Evolutionary conservation across 2,329 filamentous ascomycete genomes (phyloP).

Genomic region (Ophiostoma himal-ulmi): DNA sequence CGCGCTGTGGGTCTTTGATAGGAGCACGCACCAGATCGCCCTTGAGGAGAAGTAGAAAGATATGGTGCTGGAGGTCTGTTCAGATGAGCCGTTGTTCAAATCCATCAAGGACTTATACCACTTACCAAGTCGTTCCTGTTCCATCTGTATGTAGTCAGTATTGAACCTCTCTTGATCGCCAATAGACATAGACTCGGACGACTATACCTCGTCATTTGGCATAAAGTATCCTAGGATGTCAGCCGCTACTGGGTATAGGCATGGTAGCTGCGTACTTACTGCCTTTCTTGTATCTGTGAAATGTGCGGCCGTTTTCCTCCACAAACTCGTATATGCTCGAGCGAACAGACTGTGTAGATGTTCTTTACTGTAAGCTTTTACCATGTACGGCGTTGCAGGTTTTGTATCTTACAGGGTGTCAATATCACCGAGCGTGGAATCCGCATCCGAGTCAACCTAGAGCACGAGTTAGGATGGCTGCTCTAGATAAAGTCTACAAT

Average conservation of each 20-base stretch:
- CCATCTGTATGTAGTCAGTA: slow-evolving; percentile 19
- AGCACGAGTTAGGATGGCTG: not conserved
- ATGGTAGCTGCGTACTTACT: slow-evolving; percentile 18
- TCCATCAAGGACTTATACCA: not conserved
- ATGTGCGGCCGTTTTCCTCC: slow-evolving; percentile 27
- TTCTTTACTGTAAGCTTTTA: not conserved
- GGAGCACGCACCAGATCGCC: slow-evolving; percentile 26
- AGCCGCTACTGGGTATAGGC: no score
- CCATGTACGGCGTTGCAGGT: not conserved
- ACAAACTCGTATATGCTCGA: slow-evolving; percentile 25
- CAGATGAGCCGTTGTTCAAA: slow-evolving; percentile 22
- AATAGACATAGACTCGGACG: not conserved
- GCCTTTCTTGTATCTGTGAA: slow-evolving; percentile 26
- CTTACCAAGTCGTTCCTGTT: slow-evolving; percentile 27
- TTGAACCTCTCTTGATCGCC: not conserved
- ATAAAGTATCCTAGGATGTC: slow-evolving; percentile 26
- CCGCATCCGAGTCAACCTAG: slow-evolving; percentile 19
- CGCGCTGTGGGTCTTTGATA: slow-evolving; percentile 26
- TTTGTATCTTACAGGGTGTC: not conserved
- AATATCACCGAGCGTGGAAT: slow-evolving; percentile 23
- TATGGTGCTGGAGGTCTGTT: slow-evolving; percentile 27
- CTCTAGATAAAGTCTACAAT: not conserved
- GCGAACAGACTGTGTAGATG: slow-evolving; percentile 20
- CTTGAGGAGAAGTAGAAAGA: slow-evolving; percentile 25
- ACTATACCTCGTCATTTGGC: slow-evolving; percentile 27